phyloP scores from a whole-genome alignment of 257 asterid genomes.

The Verbascum thapsus region DNA sequence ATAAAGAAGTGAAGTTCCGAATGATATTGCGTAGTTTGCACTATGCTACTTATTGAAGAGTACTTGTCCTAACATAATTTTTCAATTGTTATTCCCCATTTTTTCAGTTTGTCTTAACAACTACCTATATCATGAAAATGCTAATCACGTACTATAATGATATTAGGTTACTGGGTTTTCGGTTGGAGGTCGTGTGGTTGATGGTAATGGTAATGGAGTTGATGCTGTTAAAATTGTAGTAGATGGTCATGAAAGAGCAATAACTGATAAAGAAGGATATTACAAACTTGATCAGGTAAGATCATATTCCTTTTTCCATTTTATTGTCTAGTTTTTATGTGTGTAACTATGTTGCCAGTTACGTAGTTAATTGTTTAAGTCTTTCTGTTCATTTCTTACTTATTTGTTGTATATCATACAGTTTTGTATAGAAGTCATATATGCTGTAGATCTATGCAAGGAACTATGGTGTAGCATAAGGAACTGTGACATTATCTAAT shows the following conservation, averaged over 20 bases:
- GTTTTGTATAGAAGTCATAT: slow-evolving; percentile 7
- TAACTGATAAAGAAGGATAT: slow-evolving; percentile 80
- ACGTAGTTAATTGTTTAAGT: slow-evolving; percentile 3
- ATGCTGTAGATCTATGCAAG: slow-evolving; percentile 17
- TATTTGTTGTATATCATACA: neutral
- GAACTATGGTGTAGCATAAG: neutral
- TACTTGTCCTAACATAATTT: neutral
- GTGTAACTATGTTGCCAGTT: slow-evolving; percentile 2
- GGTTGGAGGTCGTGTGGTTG: slow-evolving; percentile 96
- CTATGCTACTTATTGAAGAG: slow-evolving; percentile 16
- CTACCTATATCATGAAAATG: slow-evolving; percentile 12
- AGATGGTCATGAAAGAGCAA: slow-evolving; percentile 81
- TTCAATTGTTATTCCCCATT: slow-evolving; percentile 14
- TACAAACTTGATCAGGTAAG: slow-evolving; percentile 98
- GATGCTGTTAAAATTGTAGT: slow-evolving; percentile 67
- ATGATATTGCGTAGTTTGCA: slow-evolving; percentile 14
- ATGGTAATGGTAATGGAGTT: slow-evolving; percentile 79
- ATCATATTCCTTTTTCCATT: slow-evolving; percentile 24
- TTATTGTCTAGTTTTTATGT: slow-evolving; percentile 15
- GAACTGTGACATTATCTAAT: slow-evolving; percentile 1
- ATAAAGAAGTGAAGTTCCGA: neutral
- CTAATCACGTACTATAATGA: slow-evolving; percentile 14
- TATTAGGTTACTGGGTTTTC: slow-evolving; percentile 97
- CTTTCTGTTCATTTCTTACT: slow-evolving; percentile 17
- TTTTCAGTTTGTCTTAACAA: slow-evolving; percentile 7